Evolutionary conservation across 768 basidiomycete genomes (phyloP).

Genomic region (Amanita jacksonii): DNA sequence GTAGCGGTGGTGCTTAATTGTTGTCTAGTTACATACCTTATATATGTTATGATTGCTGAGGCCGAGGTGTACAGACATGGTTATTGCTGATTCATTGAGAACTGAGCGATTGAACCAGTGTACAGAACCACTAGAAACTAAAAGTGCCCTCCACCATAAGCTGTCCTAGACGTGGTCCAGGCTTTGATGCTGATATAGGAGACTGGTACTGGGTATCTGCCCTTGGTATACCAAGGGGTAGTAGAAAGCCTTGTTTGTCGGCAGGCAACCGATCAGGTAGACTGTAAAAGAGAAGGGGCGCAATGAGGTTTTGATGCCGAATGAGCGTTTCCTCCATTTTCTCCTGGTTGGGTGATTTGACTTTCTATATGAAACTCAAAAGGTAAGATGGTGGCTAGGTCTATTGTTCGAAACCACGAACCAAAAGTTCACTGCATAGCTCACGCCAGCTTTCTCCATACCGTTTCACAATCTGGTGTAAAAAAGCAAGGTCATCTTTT

Average conservation of each 20-base stretch:
- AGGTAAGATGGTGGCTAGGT: constrained; percentile 9
- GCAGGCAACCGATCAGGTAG: constrained; percentile 15
- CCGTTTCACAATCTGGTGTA: constrained; percentile 6
- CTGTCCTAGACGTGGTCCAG: constrained; percentile 67
- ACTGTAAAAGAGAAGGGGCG: constrained; percentile 39
- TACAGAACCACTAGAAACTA: constrained; percentile 1
- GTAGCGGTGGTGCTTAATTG: constrained; percentile 66
- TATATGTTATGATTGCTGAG: neutral
- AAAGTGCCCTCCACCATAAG: constrained; percentile 48
- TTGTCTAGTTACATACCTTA: neutral
- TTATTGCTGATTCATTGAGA: too few relatives aligned
- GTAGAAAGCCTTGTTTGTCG: constrained; percentile 28
- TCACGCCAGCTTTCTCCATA: constrained; percentile 29
- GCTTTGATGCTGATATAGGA: constrained; percentile 56
- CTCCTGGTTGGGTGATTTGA: neutral
- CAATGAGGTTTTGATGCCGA: constrained; percentile 52
- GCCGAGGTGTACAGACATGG: neutral
- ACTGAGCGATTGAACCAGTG: too few relatives aligned
- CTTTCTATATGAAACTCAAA: constrained; percentile 3
- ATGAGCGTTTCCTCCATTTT: neutral
- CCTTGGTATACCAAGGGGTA: constrained; percentile 43
- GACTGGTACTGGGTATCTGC: constrained; percentile 46
- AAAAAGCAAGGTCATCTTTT: neutral
- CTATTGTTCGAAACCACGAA: constrained; percentile 15
- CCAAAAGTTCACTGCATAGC: constrained; percentile 30